phyloP scores from a whole-genome alignment of 2,329 filamentous ascomycete genomes.

The Pseudocercospora fijiensis region DNA sequence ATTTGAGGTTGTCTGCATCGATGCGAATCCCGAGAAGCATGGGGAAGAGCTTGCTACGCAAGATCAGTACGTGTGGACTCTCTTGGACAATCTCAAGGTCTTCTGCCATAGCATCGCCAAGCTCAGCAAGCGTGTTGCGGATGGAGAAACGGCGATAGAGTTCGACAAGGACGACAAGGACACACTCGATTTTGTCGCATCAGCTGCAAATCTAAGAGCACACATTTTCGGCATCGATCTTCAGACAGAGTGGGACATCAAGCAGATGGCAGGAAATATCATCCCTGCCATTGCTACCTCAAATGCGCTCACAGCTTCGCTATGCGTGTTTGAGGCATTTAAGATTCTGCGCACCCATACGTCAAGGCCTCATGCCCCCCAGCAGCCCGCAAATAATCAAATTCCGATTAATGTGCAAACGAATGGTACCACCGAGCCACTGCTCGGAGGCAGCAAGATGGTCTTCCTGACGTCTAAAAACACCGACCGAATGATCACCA shows the following conservation, averaged over 20 bases:
- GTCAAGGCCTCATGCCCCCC: slow-evolving; percentile 15
- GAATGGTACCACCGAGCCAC: slow-evolving; percentile 20
- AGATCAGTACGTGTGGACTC: slow-evolving; percentile 76
- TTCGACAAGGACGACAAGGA: slow-evolving; percentile 98
- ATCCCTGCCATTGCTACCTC: slow-evolving; percentile 98
- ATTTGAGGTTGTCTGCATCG: slow-evolving; percentile 56
- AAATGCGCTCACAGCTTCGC: slow-evolving; percentile 89
- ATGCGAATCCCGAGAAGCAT: slow-evolving; percentile 27
- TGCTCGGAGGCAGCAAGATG: slow-evolving; percentile 58
- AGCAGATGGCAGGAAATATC: slow-evolving; percentile 98
- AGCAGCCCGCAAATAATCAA: slow-evolving; percentile 22
- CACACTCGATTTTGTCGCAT: slow-evolving; percentile 89
- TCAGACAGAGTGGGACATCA: slow-evolving; percentile 93
- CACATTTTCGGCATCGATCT: slow-evolving; percentile 82
- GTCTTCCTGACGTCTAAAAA: slow-evolving; percentile 74
- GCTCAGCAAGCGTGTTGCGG: slow-evolving; percentile 69
- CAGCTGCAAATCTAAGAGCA: slow-evolving; percentile 86
- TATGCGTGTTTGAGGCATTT: slow-evolving; percentile 89
- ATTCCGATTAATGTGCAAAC: slow-evolving; percentile 13
- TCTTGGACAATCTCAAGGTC: slow-evolving; percentile 79
- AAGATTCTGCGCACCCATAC: slow-evolving; percentile 71
- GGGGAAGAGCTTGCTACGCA: slow-evolving; percentile 54
- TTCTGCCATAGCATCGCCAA: slow-evolving; percentile 81
- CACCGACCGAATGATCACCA: slow-evolving; percentile 59
- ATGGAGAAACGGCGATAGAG: slow-evolving; percentile 62